Percentiles rank a stretch among this genome's conserved stretches.
These are phyloP conservation scores for Aspergillus sp. DNA, from an alignment of 2,329 filamentous ascomycete genomes.

Conservation along the genomic window DNA sequence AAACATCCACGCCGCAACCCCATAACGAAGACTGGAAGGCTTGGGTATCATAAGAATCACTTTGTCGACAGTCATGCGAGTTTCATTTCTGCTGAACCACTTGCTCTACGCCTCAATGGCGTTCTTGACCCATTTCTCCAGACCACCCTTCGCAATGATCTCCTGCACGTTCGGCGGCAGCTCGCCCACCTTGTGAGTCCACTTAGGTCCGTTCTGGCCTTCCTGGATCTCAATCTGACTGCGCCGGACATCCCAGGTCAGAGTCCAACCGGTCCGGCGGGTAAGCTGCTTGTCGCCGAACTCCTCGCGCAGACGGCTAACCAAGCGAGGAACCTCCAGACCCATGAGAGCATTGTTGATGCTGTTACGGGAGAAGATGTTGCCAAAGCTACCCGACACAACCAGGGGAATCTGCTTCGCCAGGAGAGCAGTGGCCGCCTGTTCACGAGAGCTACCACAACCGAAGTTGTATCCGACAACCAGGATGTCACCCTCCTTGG, in stretches of 20 bases:
- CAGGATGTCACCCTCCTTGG: slow-evolving; percentile 73
- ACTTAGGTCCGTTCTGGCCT: slow-evolving; percentile 65
- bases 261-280: slow-evolving; percentile 62
- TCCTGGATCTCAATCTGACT: slow-evolving; percentile 73
- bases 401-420: slow-evolving; percentile 42
- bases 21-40: background rate
- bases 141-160: slow-evolving; percentile 74
- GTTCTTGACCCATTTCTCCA: slow-evolving; percentile 81
- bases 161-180: slow-evolving; percentile 83
- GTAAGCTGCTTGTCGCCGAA: slow-evolving; percentile 30
- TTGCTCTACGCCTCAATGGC: slow-evolving; percentile 19
- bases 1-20: background rate
- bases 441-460: slow-evolving; percentile 76
- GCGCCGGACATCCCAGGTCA: slow-evolving; percentile 76
- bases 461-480: slow-evolving; percentile 90
- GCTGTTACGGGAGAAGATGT: slow-evolving; percentile 43
- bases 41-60: background rate
- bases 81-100: background rate
- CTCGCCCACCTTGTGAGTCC: slow-evolving; percentile 81
- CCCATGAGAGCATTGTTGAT: slow-evolving; percentile 48
- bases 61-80: background rate
- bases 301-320: slow-evolving; percentile 38
- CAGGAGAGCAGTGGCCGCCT: slow-evolving; percentile 75
- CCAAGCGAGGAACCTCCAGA: slow-evolving; percentile 41
- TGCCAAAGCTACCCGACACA: slow-evolving; percentile 42